Base-by-base conservation (phyloP, 306 rosid genomes). In the Lotus japonicus region DNA sequence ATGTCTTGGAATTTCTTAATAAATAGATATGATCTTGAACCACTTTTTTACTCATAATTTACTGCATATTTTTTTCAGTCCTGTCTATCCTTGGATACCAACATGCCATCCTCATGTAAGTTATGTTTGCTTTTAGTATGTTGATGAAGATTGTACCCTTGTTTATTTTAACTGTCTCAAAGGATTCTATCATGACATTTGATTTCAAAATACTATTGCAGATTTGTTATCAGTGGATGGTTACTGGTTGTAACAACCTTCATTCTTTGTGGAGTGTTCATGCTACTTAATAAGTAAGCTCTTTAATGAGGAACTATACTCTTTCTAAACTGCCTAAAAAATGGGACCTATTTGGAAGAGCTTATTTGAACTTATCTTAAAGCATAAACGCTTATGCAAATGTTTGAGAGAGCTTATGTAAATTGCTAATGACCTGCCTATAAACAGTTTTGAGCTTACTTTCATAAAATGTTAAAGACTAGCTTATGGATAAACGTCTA, bases 221-320 rank as follows among this genome's bases (percentile, higher is more conserved):
- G 99, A 84, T 90, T 94, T 77, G 84, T 94, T 55, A 15, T 90
- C 62, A 83, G 90, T 68, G 99, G 99, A 71, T 94, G 99, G 99
- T 75, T 94, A 71, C 92, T 94, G 43, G 97, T 90, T 49, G 92
- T 89, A 50, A 50, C 84, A 74, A 88, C 97, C 50, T 94, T 94
- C 77, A 64, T 94, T 65, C 99, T 94, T 61, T 90, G 95, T 65
- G 99, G 97, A 74, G 87, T 87, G 58, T 94, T 87, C 69, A 87
- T 90, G 57, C 82, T 94, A 80, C 90, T 94, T 39, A 84, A 87
- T 78, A 90, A 84, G 99, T 94, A 88, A 90, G 90, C 36, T 31
- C 36, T 5, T 31, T 56, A 17, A 9, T 12, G 8, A 44, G 50
- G 7, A 53, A 68, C 43, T 36, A 7, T 17, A 19, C 68, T 21